Evolutionary conservation across 768 basidiomycete species (phyloP).

Genomic region (Cyclocybe cylindracea): DNA sequence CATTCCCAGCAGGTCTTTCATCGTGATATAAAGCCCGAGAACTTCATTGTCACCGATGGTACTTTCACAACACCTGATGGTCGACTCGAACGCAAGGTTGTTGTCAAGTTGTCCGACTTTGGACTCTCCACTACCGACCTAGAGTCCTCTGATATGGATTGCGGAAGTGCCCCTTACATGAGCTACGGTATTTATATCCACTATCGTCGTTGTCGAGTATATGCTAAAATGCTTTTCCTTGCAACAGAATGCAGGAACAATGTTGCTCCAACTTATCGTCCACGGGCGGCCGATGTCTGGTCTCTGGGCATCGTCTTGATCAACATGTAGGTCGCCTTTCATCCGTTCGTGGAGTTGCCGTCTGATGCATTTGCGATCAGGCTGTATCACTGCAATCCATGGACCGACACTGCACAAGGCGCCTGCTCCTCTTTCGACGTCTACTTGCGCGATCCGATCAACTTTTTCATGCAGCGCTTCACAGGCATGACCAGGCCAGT

Average conservation of each 20-base stretch:
- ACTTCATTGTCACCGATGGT: constrained; percentile 93
- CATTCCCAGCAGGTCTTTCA: constrained; percentile 91
- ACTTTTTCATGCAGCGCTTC: constrained; percentile 90
- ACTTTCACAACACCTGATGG: constrained; percentile 55
- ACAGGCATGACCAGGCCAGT: constrained; percentile 86
- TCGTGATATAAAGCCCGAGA: constrained; percentile 99
- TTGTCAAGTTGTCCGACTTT: constrained; percentile 97
- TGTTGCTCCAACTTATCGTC: constrained; percentile 89
- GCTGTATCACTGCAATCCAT: constrained; percentile 98
- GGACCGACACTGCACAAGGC: constrained; percentile 90
- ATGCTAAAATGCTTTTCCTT: constrained; percentile 13
- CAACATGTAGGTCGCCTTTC: constrained; percentile 73
- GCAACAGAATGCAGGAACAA: constrained; percentile 94
- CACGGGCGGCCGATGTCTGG: constrained; percentile 97
- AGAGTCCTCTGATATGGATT: constrained; percentile 94
- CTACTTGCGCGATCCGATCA: constrained; percentile 76
- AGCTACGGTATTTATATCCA: constrained; percentile 73
- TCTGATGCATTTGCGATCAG: constrained; percentile 35
- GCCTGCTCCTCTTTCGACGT: constrained; percentile 80
- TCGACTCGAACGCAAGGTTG: constrained; percentile 77
- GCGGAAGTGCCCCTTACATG: constrained; percentile 99
- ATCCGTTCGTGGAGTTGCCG: constrained; percentile 1
- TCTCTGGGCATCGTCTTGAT: constrained; percentile 98
- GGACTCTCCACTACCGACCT: constrained; percentile 89
- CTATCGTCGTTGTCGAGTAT: neutral